Conservation (phyloP, 2,329 filamentous ascomycete genomes). For the Ascocoryne sarcoides region DNA sequence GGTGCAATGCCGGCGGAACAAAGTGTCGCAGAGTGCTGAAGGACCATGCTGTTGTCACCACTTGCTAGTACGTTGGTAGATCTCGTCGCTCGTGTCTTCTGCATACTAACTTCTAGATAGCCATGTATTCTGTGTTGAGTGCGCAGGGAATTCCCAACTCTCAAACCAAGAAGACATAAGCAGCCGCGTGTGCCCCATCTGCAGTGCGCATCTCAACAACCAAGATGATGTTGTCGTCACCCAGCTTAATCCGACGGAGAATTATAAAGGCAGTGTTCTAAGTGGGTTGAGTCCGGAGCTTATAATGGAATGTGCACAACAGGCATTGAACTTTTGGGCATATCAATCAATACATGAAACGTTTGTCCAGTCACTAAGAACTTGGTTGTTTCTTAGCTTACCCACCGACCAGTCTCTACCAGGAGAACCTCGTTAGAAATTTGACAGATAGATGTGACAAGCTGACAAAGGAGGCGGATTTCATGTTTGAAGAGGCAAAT, state of each 20-base stretch:
- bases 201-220: constrained; percentile 56
- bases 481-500: constrained; percentile 67
- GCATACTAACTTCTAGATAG: constrained; percentile 34
- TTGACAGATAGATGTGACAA: constrained; percentile 72
- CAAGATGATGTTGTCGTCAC: constrained; percentile 68
- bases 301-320: constrained; percentile 79
- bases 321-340: constrained; percentile 74
- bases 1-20: constrained; percentile 75
- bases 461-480: constrained; percentile 63
- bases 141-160: constrained; percentile 59
- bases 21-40: constrained; percentile 63
- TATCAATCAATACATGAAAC: constrained; percentile 83
- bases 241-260: constrained; percentile 69
- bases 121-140: constrained; percentile 77
- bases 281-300: constrained; percentile 72
- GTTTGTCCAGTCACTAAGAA: constrained; percentile 35
- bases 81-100: neutral
- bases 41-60: constrained; percentile 73
- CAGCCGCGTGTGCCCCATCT: constrained; percentile 63
- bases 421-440: constrained; percentile 64
- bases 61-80: constrained; percentile 62
- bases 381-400: constrained; percentile 12
- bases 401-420: constrained; percentile 52
- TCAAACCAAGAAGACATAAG: constrained; percentile 39
- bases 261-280: constrained; percentile 81